These are phyloP conservation scores for Fusarium duplospermum DNA, from an alignment of 2,329 filamentous ascomycete species.

Conservation along the genomic window DNA sequence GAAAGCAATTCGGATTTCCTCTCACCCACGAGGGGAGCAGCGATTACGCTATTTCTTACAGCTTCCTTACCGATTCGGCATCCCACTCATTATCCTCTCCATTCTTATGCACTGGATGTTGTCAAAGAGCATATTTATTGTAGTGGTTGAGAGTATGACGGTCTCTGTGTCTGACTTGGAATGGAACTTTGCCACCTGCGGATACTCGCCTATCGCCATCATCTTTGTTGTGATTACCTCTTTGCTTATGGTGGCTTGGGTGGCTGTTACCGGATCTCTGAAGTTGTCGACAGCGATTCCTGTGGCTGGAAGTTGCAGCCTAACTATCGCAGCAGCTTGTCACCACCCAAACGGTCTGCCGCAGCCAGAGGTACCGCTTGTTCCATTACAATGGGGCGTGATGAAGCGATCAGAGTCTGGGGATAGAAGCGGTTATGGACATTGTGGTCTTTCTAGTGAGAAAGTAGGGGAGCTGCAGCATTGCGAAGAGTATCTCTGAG, in stretches of 20 bases:
- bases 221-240: background rate
- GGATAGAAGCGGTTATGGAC: background rate
- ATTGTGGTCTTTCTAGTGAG: slow-evolving; percentile 13
- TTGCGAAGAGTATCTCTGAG: background rate
- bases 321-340: slow-evolving; percentile 13
- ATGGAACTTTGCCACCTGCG: background rate
- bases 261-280: background rate
- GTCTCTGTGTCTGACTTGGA: background rate
- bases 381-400: slow-evolving; percentile 7
- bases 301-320: slow-evolving; percentile 4
- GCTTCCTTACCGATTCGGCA: slow-evolving; percentile 10
- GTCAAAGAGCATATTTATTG: slow-evolving; percentile 15
- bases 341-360: slow-evolving; percentile 3
- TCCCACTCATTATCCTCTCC: background rate
- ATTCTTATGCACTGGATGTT: slow-evolving; percentile 12
- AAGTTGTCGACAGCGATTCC: background rate
- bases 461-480: background rate
- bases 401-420: background rate
- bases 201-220: slow-evolving; percentile 15
- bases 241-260: background rate
- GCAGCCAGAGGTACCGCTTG: background rate
- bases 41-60: slow-evolving; percentile 19
- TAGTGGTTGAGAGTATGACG: background rate
- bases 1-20: slow-evolving; percentile 3
- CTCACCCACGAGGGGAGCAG: background rate